phyloP scores from a whole-genome alignment of 106 monocot species.

The Dendrobium chrysotoxum region DNA sequence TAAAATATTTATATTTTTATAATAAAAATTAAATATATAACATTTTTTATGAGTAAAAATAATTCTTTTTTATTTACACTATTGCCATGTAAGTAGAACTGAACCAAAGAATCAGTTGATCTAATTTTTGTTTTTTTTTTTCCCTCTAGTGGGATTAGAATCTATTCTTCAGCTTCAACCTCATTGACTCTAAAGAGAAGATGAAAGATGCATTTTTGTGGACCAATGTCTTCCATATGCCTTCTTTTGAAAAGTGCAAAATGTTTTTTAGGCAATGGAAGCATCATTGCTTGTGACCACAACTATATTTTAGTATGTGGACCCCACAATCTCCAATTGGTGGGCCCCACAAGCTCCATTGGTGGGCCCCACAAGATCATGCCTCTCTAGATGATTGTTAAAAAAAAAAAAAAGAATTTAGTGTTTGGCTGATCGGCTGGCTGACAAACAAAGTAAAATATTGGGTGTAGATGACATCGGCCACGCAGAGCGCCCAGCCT shows the following conservation, averaged over 20 bases:
- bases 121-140: not conserved
- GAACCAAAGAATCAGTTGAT: slow-evolving; percentile 10
- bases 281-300: slow-evolving; percentile 11
- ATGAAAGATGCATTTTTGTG: not conserved
- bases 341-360: not conserved
- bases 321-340: not conserved
- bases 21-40: not conserved
- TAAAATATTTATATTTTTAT: not conserved
- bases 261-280: not conserved
- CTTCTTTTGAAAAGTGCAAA: not conserved
- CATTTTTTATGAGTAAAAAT: not conserved
- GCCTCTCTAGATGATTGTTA: too few species aligned
- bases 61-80: not conserved
- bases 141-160: slow-evolving; percentile 1
- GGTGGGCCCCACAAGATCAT: not conserved
- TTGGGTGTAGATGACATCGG: too few species aligned
- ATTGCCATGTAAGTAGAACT: not conserved
- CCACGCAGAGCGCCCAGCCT: too few species aligned
- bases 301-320: not conserved
- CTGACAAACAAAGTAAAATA: too few species aligned
- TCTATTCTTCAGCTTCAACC: not conserved
- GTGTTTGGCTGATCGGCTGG: too few species aligned
- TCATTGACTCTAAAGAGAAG: not conserved
- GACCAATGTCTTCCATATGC: not conserved
- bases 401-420: too few species aligned